phyloP scores from a whole-genome alignment of 225 moss, liverwort and hornwort species.

The Pseudisothecium myosuroides region DNA sequence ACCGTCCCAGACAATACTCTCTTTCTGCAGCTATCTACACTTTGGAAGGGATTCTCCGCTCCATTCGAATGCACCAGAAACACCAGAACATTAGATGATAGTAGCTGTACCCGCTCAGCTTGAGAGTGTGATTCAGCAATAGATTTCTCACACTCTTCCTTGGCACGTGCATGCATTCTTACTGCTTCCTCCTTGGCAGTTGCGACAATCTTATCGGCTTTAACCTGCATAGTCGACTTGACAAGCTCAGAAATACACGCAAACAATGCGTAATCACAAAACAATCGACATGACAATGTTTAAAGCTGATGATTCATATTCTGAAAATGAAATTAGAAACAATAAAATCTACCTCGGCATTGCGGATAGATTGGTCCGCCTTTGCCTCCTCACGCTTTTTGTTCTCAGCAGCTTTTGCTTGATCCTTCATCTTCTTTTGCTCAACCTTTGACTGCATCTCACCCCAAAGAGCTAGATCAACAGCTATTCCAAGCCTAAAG shows the following conservation, averaged over 20 bases:
- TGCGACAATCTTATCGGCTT: conserved; percentile 28
- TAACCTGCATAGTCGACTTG: not conserved
- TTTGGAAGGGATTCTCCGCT: not conserved
- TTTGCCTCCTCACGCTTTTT: conserved; percentile 35
- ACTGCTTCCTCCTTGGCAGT: conserved; percentile 40
- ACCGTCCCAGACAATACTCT: not conserved
- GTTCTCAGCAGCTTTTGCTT: conserved; percentile 19
- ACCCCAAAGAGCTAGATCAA: not conserved
- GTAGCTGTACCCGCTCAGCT: conserved; percentile 18
- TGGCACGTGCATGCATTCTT: conserved; percentile 7
- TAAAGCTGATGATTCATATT: not conserved
- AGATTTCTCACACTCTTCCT: conserved; percentile 36
- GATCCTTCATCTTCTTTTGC: conserved; percentile 42
- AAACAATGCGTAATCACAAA: too few relatives aligned
- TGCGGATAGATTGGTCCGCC: conserved; percentile 22
- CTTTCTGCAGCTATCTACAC: not conserved
- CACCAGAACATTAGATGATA: not conserved
- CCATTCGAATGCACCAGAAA: not conserved
- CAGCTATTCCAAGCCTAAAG: not conserved
- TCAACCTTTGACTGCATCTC: conserved; percentile 26
- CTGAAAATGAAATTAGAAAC: not conserved
- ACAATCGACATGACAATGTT: not conserved
- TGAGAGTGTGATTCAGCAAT: conserved; percentile 22
- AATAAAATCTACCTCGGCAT: conserved; percentile 14
- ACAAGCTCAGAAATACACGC: not conserved